A percentile compares a stretch with the other conserved stretches of the same genome.
phyloP scores from a whole-genome alignment of 805 yeast species.

The Metschnikowia matae region DNA sequence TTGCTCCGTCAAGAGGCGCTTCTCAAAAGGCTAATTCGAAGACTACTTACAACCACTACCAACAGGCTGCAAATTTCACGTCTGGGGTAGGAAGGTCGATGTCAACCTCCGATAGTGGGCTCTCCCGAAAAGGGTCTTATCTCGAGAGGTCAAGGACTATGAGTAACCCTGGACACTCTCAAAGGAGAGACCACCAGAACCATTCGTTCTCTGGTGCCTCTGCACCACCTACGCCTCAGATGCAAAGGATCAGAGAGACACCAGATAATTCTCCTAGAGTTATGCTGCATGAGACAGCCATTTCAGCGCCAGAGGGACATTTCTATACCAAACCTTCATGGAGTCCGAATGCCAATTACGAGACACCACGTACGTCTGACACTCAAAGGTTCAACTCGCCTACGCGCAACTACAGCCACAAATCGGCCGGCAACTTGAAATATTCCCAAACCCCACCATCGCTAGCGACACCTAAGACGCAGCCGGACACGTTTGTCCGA shows the following conservation, averaged over 20 bases:
- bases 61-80: constrained; percentile 19
- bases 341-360: background rate
- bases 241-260: background rate
- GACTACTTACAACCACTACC: constrained; percentile 32
- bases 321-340: background rate
- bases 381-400: background rate
- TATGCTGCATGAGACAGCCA: background rate
- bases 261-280: background rate
- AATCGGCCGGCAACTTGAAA: background rate
- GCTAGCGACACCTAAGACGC: background rate
- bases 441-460: constrained; percentile 1
- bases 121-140: constrained; percentile 2
- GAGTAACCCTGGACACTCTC: constrained; percentile 1
- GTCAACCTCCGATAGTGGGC: constrained; percentile 10
- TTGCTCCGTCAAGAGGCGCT: constrained; percentile 5
- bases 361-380: background rate
- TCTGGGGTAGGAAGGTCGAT: constrained; percentile 11
- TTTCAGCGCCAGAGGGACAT: background rate
- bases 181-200: background rate
- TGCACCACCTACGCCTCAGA: constrained; percentile 2
- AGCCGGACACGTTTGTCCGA: constrained; percentile 10
- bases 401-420: background rate
- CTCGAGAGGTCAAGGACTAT: constrained; percentile 9
- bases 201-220: background rate
- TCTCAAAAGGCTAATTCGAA: constrained; percentile 22